Base-by-base conservation (phyloP, 305 asterid genomes). In the Solanum hybrid region DNA sequence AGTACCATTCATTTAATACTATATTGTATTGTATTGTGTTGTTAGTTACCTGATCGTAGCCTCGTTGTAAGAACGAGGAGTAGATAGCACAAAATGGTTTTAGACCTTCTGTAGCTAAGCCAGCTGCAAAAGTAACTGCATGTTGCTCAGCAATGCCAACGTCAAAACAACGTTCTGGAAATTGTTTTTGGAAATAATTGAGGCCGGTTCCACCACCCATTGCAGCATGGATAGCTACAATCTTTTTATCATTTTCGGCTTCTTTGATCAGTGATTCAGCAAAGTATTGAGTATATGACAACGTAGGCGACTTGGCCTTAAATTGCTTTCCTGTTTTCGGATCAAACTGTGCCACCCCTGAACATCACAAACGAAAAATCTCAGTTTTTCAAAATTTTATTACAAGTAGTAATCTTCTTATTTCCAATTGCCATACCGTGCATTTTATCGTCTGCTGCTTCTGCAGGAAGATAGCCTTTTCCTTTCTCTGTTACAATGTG, bases 171-270 rank as follows among this genome's bases (percentile, higher is more conserved):
- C 98, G 95, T 0, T 94, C 93, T 0, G 97, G 97, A 86, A 94
- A 94, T 14, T 34, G 91, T 72, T 94, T 94, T 85, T 96, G 97
- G 90, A 96, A 96, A 78, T 93, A 93, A 80, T 94, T 95, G 17
- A 96, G 92, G 89, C 98, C 98, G 7, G 98, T 95, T 79, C 98
- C 98, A 80, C 98, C 98, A 8, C 98, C 98, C 98, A 95, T 95
- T 88, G 98, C 98, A 24, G 98, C 98, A 91, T 96, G 98, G 27
- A 96, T 94, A 78, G 95, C 97, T 78, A 96, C 96, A 77, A 96
- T 90, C 89, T 84, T 94, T 88, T 88, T 78, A 86, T 96, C 98
- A 36, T 37, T 56, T 90, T 94, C 97, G 13, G 98, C 98, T 93
- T 96, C 98, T 92, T 92, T 94, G 31, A 95, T 92, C 80, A 96